Evolutionary conservation across 306 rosid genomes (phyloP).

Genomic region (Vigna mungo): DNA sequence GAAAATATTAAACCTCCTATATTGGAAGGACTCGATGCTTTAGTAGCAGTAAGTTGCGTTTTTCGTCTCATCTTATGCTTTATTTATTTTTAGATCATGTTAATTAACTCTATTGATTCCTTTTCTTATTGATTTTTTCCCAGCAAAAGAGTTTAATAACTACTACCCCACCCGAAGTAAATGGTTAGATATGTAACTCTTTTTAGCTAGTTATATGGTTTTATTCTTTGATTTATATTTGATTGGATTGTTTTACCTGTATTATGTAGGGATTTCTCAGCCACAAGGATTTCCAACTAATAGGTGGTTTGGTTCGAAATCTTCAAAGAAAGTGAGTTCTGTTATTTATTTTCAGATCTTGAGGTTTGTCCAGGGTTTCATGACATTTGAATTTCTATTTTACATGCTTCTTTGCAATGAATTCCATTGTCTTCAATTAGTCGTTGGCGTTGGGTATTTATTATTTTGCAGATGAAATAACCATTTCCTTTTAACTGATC

Average conservation of each 20-base stretch:
- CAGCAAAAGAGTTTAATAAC: conserved; percentile 63
- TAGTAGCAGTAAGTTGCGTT: conserved; percentile 61
- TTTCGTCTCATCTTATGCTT: conserved; percentile 19
- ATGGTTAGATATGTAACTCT: conserved; percentile 58
- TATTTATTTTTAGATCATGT: background rate
- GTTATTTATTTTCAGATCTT: background rate
- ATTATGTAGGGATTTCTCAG: conserved; percentile 50
- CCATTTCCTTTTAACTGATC: conserved; percentile 8
- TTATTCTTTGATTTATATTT: conserved; percentile 25
- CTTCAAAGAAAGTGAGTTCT: conserved; percentile 66
- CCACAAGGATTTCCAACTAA: conserved; percentile 54
- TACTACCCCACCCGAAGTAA: conserved; percentile 47
- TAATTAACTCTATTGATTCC: background rate
- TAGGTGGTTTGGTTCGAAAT: conserved; percentile 67
- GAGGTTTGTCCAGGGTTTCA: background rate
- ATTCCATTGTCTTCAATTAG: background rate
- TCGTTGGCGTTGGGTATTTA: background rate
- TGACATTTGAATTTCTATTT: background rate
- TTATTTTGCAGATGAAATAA: conserved; percentile 14
- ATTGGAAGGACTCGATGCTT: conserved; percentile 75
- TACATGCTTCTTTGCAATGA: background rate
- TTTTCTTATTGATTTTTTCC: background rate
- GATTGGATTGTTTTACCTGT: conserved; percentile 30
- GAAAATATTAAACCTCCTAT: conserved; percentile 77
- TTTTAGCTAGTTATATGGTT: conserved; percentile 10